Evolutionary conservation across 192 early-diverging fungal genomes (phyloP).

Genomic region (Rhizoclosmatium globosum): DNA sequence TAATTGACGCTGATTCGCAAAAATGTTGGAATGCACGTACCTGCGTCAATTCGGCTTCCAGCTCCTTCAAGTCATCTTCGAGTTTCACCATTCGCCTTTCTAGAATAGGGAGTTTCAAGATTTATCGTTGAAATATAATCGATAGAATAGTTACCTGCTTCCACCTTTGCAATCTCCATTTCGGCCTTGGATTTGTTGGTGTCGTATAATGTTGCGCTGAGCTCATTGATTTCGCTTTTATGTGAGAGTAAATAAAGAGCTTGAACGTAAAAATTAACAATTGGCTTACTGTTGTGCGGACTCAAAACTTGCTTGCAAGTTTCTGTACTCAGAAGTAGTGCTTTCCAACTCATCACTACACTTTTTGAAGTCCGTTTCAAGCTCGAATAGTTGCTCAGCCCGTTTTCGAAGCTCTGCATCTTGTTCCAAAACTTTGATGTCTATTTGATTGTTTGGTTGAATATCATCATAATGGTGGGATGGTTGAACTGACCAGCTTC

Average conservation of each 20-base stretch:
- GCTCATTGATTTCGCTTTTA: constrained; percentile 42
- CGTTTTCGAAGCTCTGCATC: not conserved
- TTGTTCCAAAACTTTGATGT: not conserved
- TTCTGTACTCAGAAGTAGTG: constrained; percentile 47
- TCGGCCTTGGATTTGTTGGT: constrained; percentile 43
- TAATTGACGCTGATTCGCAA: too few species aligned
- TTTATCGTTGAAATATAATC: not conserved
- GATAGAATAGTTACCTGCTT: constrained; percentile 21
- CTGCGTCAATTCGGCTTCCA: constrained; percentile 59
- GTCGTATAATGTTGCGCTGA: constrained; percentile 55
- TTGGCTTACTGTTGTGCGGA: constrained; percentile 38
- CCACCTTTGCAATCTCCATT: constrained; percentile 33
- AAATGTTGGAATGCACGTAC: not conserved
- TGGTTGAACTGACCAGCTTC: not conserved
- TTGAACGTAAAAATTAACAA: constrained; percentile 12
- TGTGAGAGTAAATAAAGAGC: not conserved
- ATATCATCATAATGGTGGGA: not conserved
- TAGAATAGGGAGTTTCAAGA: not conserved
- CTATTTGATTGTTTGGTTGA: not conserved
- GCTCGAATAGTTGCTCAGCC: not conserved
- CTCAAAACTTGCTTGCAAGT: constrained; percentile 50
- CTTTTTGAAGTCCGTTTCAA: constrained; percentile 32
- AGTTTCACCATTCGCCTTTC: constrained; percentile 60
- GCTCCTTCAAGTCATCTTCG: constrained; percentile 68
- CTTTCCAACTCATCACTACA: constrained; percentile 35